Percentiles rank a stretch among this genome's conserved stretches.
Conservation (phyloP, 2,329 filamentous ascomycete species). For the Aspergillus ustus region DNA sequence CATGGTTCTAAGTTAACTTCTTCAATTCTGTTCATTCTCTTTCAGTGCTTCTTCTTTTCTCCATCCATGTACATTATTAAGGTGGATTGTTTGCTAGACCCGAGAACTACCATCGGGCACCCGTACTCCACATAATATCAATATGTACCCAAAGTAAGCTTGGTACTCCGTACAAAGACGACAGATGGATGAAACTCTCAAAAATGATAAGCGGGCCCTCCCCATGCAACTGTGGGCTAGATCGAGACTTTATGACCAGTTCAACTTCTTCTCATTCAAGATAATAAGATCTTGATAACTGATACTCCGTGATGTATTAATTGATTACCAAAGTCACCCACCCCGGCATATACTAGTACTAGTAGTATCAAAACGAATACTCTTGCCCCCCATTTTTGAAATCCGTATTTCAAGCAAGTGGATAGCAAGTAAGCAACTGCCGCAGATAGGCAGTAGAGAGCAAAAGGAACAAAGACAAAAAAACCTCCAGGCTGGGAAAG, state of each 20-base stretch:
- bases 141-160: too few species aligned
- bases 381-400: background rate
- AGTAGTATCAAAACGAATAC: background rate
- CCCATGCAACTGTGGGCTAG: too few species aligned
- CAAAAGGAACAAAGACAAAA: background rate
- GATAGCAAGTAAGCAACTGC: background rate
- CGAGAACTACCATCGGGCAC: background rate
- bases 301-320: background rate
- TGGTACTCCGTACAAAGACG: too few species aligned
- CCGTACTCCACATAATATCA: too few species aligned
- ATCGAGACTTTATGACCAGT: background rate
- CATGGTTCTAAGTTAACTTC: conserved; percentile 15
- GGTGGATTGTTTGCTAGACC: background rate
- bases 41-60: background rate
- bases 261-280: background rate
- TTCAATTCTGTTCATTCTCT: background rate
- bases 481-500: background rate
- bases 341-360: too few species aligned
- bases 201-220: too few species aligned
- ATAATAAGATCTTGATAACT: background rate
- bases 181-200: too few species aligned
- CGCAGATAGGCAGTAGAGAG: background rate
- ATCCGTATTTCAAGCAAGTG: background rate
- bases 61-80: background rate
- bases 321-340: background rate